Percentiles rank a stretch among this genome's conserved stretches.
phyloP scores from a whole-genome alignment of 495 filamentous ascomycete genomes.

The Cercophora newfieldiana region DNA sequence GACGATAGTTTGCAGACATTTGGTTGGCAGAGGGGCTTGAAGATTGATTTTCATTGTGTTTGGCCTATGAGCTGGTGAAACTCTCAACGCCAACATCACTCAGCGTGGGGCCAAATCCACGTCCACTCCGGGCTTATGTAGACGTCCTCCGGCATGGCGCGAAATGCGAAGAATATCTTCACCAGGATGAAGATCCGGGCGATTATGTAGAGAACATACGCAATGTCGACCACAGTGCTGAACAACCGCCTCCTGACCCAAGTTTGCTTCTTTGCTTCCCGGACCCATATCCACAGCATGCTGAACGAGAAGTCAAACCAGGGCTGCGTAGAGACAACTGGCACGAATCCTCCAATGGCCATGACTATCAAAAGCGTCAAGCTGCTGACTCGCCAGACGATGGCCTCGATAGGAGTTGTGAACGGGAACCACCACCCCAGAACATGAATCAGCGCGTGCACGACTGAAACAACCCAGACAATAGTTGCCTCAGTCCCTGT shows the following conservation, averaged over 20 bases:
- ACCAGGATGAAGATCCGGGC: conserved; percentile 17
- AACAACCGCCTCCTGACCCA: conserved; percentile 11
- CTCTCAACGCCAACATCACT: too few species aligned
- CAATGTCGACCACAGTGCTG: conserved; percentile 9
- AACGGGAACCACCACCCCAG: conserved; percentile 29
- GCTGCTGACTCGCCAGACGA: conserved; percentile 18
- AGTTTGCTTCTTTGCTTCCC: conserved; percentile 13
- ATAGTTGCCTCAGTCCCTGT: conserved; percentile 23
- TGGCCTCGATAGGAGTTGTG: conserved; percentile 18
- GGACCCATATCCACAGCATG: conserved; percentile 24
- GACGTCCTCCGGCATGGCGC: conserved; percentile 17
- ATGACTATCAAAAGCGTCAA: conserved; percentile 20
- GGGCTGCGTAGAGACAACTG: conserved; percentile 15
- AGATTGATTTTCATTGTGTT: too few species aligned
- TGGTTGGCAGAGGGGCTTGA: too few species aligned
- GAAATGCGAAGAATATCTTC: conserved; percentile 18
- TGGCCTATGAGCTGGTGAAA: too few species aligned
- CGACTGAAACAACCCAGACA: conserved; percentile 25
- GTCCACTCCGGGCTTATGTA: conserved; percentile 17
- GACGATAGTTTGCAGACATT: too few species aligned
- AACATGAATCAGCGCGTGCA: conserved; percentile 22
- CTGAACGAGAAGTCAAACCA: conserved; percentile 25
- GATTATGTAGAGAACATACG: conserved; percentile 18
- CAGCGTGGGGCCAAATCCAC: conserved; percentile 18
- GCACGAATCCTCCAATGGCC: conserved; percentile 19